Percentiles rank a stretch among this genome's conserved stretches.
Conservation (phyloP, 2,329 filamentous ascomycete genomes). For the Leptodontidium sp. region DNA sequence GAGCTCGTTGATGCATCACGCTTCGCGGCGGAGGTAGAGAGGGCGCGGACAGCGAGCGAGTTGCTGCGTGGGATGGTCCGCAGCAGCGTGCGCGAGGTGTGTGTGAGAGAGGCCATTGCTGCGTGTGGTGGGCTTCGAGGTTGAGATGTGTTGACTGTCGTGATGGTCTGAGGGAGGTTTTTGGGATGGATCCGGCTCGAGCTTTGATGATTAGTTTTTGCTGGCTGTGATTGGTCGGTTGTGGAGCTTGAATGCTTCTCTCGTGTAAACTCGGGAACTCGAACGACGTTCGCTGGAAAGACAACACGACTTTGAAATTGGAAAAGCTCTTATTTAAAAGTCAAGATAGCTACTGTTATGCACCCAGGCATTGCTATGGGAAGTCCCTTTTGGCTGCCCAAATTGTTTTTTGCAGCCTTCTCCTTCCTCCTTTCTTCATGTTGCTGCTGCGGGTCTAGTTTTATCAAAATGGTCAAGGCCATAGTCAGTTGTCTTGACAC, state of each 20-base stretch:
- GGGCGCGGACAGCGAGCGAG: constrained; percentile 58
- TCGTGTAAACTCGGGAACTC: constrained; percentile 20
- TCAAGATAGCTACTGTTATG: not conserved
- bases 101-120: constrained; percentile 73
- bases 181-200: constrained; percentile 16
- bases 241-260: constrained; percentile 11
- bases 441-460: no score
- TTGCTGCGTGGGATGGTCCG: constrained; percentile 58
- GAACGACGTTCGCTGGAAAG: not conserved
- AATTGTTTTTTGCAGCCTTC: no score
- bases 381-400: no score
- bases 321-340: not conserved
- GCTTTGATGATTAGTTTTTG: constrained; percentile 20
- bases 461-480: no score
- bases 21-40: constrained; percentile 56
- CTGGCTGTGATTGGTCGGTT: constrained; percentile 15
- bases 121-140: constrained; percentile 31
- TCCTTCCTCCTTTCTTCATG: no score
- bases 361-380: not conserved
- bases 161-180: constrained; percentile 21
- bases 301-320: not conserved
- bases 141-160: constrained; percentile 13
- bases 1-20: constrained; percentile 48
- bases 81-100: constrained; percentile 74
- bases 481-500: no score